Percentiles rank a stretch among this genome's conserved stretches.
These are phyloP conservation scores for Chaetomiaceae sp. DNA, from an alignment of 2,329 filamentous ascomycete genomes.

Conservation along the genomic window DNA sequence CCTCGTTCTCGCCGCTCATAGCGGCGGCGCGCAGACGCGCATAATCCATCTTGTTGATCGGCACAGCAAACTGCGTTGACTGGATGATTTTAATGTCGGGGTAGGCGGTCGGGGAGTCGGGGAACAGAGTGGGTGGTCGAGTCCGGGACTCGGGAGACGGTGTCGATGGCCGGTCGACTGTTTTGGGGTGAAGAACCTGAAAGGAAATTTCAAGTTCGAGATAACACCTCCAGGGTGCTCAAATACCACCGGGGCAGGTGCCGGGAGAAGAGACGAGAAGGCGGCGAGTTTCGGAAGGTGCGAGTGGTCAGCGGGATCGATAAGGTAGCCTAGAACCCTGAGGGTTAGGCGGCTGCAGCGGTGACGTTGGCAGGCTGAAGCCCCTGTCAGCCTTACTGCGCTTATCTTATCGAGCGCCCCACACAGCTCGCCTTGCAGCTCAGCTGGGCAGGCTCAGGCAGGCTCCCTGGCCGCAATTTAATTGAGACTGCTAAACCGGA, in stretches of 20 bases:
- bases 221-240: no score
- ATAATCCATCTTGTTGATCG: constrained; percentile 55
- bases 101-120: not conserved
- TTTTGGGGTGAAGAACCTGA: no score
- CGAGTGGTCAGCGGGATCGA: no score
- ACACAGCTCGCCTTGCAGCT: no score
- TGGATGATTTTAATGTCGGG: not conserved
- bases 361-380: not conserved
- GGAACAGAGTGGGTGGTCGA: not conserved
- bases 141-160: no score
- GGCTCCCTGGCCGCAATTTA: no score
- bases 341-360: not conserved
- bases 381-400: not conserved
- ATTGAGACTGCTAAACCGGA: no score
- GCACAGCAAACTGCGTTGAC: not conserved
- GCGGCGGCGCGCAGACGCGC: constrained; percentile 79
- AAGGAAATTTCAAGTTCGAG: no score
- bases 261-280: no score
- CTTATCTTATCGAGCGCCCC: constrained; percentile 5
- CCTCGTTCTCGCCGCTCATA: constrained; percentile 82
- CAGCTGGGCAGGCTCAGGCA: no score
- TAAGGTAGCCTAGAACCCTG: constrained; percentile 6
- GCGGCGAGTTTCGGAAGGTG: not conserved
- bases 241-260: no score
- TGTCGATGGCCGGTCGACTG: no score